phyloP scores from a whole-genome alignment of 2,329 filamentous ascomycete genomes.

The Thelonectria olida region DNA sequence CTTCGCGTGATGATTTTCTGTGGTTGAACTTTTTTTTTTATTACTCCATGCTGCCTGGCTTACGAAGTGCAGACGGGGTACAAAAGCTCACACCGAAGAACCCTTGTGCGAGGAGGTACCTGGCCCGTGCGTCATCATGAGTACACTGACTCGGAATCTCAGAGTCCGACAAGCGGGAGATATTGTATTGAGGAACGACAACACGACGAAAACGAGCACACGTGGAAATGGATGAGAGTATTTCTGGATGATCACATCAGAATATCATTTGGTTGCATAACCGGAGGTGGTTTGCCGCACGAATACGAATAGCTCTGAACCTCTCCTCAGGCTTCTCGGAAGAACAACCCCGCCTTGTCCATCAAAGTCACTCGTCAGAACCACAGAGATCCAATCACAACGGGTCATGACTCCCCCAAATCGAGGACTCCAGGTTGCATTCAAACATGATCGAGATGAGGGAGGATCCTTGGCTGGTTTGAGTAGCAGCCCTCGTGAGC shows the following conservation, averaged over 20 bases:
- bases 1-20: not conserved
- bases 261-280: not conserved
- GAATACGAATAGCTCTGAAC: not conserved
- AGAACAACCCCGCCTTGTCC: constrained; percentile 15
- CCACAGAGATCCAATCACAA: constrained; percentile 5
- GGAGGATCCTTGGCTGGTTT: constrained; percentile 3
- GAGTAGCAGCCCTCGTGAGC: constrained; percentile 12
- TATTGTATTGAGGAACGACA: too few species aligned
- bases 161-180: too few species aligned
- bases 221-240: too few species aligned
- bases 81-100: not conserved
- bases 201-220: too few species aligned
- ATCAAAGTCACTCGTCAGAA: not conserved
- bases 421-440: not conserved
- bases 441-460: constrained; percentile 12
- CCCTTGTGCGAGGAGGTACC: not conserved
- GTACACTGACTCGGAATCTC: not conserved
- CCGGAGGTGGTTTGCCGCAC: not conserved
- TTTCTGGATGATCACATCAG: not conserved
- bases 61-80: not conserved
- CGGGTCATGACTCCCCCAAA: not conserved
- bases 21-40: not conserved
- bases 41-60: not conserved
- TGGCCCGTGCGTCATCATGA: constrained; percentile 5
- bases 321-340: not conserved